Conservation (phyloP, 1,139 yeast species). For the Yamadazyma dendronema region DNA sequence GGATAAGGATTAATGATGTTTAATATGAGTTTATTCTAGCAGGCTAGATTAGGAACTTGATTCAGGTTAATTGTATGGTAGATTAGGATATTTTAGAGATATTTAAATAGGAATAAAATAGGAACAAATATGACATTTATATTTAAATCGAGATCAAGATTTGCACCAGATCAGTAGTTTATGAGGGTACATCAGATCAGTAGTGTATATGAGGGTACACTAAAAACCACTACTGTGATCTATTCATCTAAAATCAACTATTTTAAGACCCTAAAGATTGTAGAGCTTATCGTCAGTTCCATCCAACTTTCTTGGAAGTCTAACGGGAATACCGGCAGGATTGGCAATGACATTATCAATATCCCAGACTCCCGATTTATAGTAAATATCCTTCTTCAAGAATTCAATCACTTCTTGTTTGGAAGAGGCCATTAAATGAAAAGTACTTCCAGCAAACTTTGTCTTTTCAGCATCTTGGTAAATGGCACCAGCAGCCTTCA, state of each 20-base stretch:
- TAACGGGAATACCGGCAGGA: slow-evolving; percentile 47
- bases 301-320: slow-evolving; percentile 26
- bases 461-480: slow-evolving; percentile 49
- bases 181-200: too few species aligned
- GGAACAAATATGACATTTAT: neutral
- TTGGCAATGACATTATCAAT: slow-evolving; percentile 57
- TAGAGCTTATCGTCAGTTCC: slow-evolving; percentile 23
- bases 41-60: slow-evolving; percentile 4
- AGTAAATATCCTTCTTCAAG: slow-evolving; percentile 62
- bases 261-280: slow-evolving; percentile 11
- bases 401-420: slow-evolving; percentile 63
- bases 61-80: slow-evolving; percentile 1
- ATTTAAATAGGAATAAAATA: too few species aligned
- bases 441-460: slow-evolving; percentile 68
- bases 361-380: slow-evolving; percentile 74
- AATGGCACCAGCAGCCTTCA: slow-evolving; percentile 67
- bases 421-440: slow-evolving; percentile 60
- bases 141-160: too few species aligned
- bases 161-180: too few species aligned
- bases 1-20: neutral
- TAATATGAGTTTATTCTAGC: slow-evolving; percentile 2
- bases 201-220: too few species aligned
- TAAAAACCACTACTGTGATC: too few species aligned
- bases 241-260: too few species aligned
- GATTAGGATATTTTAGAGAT: too few species aligned